A percentile compares a stretch with the other conserved stretches of the same genome.
phyloP scores from a whole-genome alignment of 75 land plant species.

The Isoetes taiwanensis region DNA sequence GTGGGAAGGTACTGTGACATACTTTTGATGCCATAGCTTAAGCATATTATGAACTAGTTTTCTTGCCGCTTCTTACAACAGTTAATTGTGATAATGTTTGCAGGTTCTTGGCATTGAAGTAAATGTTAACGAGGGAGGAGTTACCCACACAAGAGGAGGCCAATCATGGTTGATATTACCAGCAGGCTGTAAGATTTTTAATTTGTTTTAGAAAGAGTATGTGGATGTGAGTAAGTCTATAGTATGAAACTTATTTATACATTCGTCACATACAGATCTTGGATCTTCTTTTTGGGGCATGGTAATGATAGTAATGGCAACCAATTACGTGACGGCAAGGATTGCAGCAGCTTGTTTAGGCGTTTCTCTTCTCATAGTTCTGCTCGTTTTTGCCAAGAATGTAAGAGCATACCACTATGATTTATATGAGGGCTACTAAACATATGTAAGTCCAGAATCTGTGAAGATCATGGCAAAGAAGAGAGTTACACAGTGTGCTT shows the following conservation, averaged over 20 bases:
- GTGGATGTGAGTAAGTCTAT: background rate
- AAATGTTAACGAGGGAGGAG: conserved; percentile 90
- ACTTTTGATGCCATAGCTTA: background rate
- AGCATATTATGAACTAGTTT: background rate
- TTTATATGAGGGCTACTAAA: too few relatives aligned
- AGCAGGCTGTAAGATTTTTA: conserved; percentile 59
- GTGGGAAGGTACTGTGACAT: conserved; percentile 55
- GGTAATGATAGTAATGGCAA: conserved; percentile 75
- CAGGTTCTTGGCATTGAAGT: conserved; percentile 97
- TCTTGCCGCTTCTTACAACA: background rate
- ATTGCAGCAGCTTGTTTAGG: conserved; percentile 82
- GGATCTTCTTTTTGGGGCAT: conserved; percentile 99
- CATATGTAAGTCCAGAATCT: too few relatives aligned
- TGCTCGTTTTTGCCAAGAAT: conserved; percentile 75
- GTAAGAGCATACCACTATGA: conserved; percentile 40
- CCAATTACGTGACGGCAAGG: conserved; percentile 56
- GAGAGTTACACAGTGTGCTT: background rate
- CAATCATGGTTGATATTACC: conserved; percentile 80
- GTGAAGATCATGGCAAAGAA: too few relatives aligned
- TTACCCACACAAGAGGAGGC: conserved; percentile 87
- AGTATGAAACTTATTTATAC: background rate
- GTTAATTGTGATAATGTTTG: background rate
- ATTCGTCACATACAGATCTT: conserved; percentile 50
- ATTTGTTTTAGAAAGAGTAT: background rate
- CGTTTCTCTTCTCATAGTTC: conserved; percentile 61